Conservation (phyloP, 2,329 filamentous ascomycete genomes). For the Didymella arachidicola region DNA sequence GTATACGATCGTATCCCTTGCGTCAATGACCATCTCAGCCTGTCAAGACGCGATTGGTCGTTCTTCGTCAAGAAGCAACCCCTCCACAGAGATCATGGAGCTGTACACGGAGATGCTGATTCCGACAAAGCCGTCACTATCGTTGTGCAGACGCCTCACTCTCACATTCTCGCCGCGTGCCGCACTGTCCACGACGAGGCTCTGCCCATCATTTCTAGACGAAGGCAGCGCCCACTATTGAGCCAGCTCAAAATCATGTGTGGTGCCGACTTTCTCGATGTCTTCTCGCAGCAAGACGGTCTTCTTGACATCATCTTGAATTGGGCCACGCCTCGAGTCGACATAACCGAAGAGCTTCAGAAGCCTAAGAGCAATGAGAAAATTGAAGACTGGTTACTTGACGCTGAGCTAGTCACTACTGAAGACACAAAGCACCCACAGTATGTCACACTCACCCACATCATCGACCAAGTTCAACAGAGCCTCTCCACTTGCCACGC, state of each 20-base stretch:
- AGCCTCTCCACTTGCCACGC: slow-evolving; percentile 11
- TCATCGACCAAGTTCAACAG: slow-evolving; percentile 18
- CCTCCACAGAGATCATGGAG: slow-evolving; percentile 11
- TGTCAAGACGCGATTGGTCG: slow-evolving; percentile 18
- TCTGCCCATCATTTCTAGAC: slow-evolving; percentile 5
- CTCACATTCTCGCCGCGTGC: slow-evolving; percentile 15
- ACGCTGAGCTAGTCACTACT: not conserved
- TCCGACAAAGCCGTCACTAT: slow-evolving; percentile 7
- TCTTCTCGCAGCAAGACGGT: slow-evolving; percentile 14
- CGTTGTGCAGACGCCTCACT: slow-evolving; percentile 5
- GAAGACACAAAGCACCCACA: slow-evolving; percentile 7
- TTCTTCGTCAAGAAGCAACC: slow-evolving; percentile 17
- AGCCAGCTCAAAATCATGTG: slow-evolving; percentile 8
- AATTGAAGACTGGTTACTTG: slow-evolving; percentile 10
- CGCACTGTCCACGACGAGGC: slow-evolving; percentile 14
- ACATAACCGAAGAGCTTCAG: not conserved
- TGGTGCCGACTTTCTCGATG: slow-evolving; percentile 16
- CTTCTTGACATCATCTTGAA: slow-evolving; percentile 14
- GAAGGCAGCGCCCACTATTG: slow-evolving; percentile 3
- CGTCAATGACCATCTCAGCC: slow-evolving; percentile 9
- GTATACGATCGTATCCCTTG: slow-evolving; percentile 22
- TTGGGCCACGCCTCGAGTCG: not conserved
- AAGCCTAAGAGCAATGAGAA: not conserved
- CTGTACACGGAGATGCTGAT: slow-evolving; percentile 13
- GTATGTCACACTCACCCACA: slow-evolving; percentile 5